Conservation (phyloP, 169 alveolate species). For the Plasmodium adleri region DNA sequence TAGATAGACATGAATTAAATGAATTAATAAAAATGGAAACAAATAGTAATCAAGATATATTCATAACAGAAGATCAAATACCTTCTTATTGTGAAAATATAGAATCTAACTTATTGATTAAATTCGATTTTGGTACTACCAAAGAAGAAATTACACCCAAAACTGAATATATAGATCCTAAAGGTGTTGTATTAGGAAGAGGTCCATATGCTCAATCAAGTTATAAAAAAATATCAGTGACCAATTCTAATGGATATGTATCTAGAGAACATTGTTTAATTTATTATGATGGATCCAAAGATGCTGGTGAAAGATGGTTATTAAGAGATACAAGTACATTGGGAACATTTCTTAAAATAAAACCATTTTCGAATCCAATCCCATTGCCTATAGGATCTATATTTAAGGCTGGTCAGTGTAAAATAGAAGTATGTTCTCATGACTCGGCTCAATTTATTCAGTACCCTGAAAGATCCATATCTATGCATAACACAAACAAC, state of each 20-base stretch:
- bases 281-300: constrained; percentile 88
- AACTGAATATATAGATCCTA: constrained; percentile 86
- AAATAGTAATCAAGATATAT: constrained; percentile 24
- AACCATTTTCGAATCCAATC: constrained; percentile 88
- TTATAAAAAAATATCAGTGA: constrained; percentile 85
- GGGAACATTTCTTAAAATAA: constrained; percentile 90
- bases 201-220: constrained; percentile 88
- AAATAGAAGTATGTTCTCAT: constrained; percentile 86
- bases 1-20: constrained; percentile 72
- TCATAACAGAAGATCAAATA: constrained; percentile 17
- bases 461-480: constrained; percentile 67
- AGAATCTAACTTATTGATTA: constrained; percentile 42
- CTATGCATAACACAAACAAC: constrained; percentile 60
- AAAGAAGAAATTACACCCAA: constrained; percentile 68
- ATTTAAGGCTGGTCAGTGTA: constrained; percentile 93
- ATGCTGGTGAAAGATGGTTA: constrained; percentile 87
- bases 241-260: constrained; percentile 91
- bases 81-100: constrained; percentile 55
- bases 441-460: constrained; percentile 74
- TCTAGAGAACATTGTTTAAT: constrained; percentile 92
- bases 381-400: constrained; percentile 86
- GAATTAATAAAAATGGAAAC: constrained; percentile 39
- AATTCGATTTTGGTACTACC: constrained; percentile 61
- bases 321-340: constrained; percentile 90
- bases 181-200: constrained; percentile 89